Conservation (phyloP, 805 yeast species). For the Starmerella roubikii region DNA sequence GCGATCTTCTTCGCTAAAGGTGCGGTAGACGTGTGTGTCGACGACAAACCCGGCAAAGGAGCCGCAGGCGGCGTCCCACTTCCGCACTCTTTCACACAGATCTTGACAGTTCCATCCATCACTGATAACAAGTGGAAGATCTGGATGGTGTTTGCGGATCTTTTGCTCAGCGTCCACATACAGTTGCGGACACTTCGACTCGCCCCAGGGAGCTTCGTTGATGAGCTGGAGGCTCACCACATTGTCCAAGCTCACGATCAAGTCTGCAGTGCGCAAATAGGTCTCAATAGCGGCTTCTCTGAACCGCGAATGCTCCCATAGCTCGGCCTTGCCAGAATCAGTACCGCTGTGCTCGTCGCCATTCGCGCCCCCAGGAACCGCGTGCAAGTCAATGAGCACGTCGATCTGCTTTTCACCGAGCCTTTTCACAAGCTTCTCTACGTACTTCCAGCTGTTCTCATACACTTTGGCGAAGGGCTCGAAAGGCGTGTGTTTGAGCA, state of each 20-base stretch:
- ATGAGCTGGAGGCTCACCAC: slow-evolving; percentile 73
- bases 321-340: slow-evolving; percentile 40
- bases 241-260: slow-evolving; percentile 45
- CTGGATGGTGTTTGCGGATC: slow-evolving; percentile 37
- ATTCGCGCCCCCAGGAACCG: slow-evolving; percentile 86
- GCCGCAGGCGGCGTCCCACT: slow-evolving; percentile 28
- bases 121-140: slow-evolving; percentile 67
- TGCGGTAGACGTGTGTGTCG: slow-evolving; percentile 77
- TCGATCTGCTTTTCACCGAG: slow-evolving; percentile 56
- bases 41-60: slow-evolving; percentile 48
- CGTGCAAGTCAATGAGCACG: slow-evolving; percentile 75
- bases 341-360: slow-evolving; percentile 75
- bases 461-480: slow-evolving; percentile 43
- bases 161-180: slow-evolving; percentile 50
- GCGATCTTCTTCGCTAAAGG: slow-evolving; percentile 67
- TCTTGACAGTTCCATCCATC: slow-evolving; percentile 90
- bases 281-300: slow-evolving; percentile 35
- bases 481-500: slow-evolving; percentile 52
- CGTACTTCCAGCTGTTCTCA: slow-evolving; percentile 54
- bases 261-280: slow-evolving; percentile 48
- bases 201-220: slow-evolving; percentile 64
- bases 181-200: slow-evolving; percentile 38
- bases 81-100: slow-evolving; percentile 54
- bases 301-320: slow-evolving; percentile 38
- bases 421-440: slow-evolving; percentile 41